Conservation (phyloP, 2,329 filamentous ascomycete genomes). For the Talaromyces sp. region DNA sequence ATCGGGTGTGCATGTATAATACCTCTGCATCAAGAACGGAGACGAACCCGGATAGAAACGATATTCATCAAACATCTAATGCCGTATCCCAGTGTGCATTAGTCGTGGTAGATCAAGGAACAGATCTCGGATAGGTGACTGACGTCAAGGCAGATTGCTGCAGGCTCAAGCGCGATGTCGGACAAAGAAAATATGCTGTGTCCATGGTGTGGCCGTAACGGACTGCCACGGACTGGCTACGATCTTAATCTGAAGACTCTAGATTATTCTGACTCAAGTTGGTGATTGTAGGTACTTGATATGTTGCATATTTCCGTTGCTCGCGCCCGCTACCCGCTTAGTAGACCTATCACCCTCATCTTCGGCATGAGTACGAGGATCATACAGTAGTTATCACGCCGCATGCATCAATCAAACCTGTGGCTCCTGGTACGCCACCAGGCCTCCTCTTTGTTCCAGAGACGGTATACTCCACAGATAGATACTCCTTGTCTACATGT, state of each 20-base stretch:
- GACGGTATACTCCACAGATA: background rate
- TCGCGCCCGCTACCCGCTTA: background rate
- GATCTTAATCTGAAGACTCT: background rate
- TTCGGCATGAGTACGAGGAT: background rate
- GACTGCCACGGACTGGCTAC: background rate
- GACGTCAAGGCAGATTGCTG: background rate
- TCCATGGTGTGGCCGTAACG: background rate
- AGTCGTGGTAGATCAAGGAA: background rate
- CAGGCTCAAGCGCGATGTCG: slow-evolving; percentile 3
- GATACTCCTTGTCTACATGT: background rate
- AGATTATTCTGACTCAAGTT: background rate
- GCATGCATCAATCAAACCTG: background rate
- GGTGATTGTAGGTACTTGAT: background rate
- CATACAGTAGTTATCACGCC: background rate
- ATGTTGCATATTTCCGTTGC: background rate
- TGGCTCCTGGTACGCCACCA: background rate
- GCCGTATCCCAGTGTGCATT: background rate
- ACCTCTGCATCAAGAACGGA: background rate
- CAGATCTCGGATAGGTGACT: background rate
- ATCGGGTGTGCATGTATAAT: background rate
- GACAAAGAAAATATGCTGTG: slow-evolving; percentile 12
- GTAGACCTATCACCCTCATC: background rate
- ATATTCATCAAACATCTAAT: background rate
- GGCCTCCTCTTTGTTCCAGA: background rate
- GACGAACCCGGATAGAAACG: background rate